These are phyloP conservation scores for peach (Prunus persica) DNA, from an alignment of 306 rosid genomes.

Conservation along the genomic window DNA sequence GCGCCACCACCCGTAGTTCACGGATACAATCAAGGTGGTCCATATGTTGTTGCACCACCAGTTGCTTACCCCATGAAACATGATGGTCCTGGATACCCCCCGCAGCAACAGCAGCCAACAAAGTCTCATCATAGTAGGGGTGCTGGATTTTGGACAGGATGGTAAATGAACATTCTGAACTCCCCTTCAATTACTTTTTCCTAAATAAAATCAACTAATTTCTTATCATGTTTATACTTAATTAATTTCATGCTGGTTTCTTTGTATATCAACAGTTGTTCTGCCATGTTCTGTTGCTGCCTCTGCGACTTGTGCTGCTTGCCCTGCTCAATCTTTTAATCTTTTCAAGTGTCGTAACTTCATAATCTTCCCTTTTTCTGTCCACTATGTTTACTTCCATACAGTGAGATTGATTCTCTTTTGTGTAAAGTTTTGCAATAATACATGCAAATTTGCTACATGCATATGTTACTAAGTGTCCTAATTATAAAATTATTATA, in stretches of 20 bases:
- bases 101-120: neutral
- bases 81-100: conserved; percentile 13
- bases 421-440: neutral
- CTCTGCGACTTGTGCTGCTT: conserved; percentile 25
- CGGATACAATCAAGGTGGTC: conserved; percentile 16
- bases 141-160: conserved; percentile 18
- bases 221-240: no score
- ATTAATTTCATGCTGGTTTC: neutral
- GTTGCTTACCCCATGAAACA: conserved; percentile 15
- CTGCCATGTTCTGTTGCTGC: conserved; percentile 25
- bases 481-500: no score
- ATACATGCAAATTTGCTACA: neutral
- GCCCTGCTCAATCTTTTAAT: conserved; percentile 16
- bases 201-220: neutral
- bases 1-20: neutral
- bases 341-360: neutral
- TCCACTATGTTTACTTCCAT: neutral
- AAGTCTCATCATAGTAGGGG: neutral
- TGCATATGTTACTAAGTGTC: neutral
- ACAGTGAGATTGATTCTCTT: neutral
- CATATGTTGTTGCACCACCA: conserved; percentile 22
- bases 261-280: neutral
- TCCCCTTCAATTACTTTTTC: neutral
- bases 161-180: neutral
- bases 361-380: neutral